These are phyloP conservation scores for Verticillium albo-atrum DNA, from an alignment of 2,329 filamentous ascomycete species.

Conservation along the genomic window DNA sequence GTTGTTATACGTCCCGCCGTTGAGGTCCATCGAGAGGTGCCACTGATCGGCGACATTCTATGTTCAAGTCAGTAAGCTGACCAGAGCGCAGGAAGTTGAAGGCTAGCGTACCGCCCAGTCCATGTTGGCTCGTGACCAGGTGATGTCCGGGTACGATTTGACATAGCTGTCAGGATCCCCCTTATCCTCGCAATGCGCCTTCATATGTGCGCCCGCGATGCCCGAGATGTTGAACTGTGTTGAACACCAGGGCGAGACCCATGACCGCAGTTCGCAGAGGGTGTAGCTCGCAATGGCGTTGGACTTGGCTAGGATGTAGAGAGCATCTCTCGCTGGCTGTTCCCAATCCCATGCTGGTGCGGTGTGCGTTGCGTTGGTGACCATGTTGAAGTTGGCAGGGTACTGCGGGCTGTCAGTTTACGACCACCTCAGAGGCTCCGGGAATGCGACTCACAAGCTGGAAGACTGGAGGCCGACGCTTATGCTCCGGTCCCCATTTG, in stretches of 20 bases:
- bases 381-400: constrained; percentile 62
- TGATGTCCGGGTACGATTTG: constrained; percentile 28
- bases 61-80: neutral
- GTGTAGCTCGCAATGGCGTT: constrained; percentile 46
- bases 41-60: constrained; percentile 48
- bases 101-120: constrained; percentile 44
- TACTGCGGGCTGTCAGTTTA: constrained; percentile 24
- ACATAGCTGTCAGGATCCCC: constrained; percentile 52
- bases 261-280: constrained; percentile 63
- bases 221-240: constrained; percentile 57
- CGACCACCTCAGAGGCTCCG: neutral
- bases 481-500: constrained; percentile 53
- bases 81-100: neutral
- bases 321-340: constrained; percentile 37
- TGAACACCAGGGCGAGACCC: constrained; percentile 60
- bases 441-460: constrained; percentile 29
- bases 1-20: constrained; percentile 47
- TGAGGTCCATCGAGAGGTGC: constrained; percentile 50
- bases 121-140: constrained; percentile 23
- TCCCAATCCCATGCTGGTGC: constrained; percentile 1
- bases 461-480: constrained; percentile 49
- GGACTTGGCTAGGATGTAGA: constrained; percentile 62
- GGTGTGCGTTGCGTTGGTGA: constrained; percentile 49
- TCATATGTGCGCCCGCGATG: constrained; percentile 53
- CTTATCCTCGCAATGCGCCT: constrained; percentile 55